Conservation (phyloP, 305 asterid species). For the Ilex paraguariensis region DNA sequence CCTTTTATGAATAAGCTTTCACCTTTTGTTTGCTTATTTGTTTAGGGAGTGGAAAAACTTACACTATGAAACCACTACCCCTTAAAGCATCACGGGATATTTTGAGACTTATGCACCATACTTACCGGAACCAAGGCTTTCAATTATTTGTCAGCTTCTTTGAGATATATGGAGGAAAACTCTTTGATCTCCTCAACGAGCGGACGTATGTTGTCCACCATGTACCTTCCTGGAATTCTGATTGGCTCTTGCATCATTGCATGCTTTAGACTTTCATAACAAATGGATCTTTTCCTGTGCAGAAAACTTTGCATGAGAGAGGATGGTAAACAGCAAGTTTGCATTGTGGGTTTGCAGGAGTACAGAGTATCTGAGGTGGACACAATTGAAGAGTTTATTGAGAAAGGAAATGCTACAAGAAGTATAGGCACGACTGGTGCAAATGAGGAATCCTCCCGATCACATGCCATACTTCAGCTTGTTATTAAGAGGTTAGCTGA, state of each 20-base stretch:
- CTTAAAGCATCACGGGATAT: constrained; percentile 90
- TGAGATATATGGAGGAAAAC: constrained; percentile 98
- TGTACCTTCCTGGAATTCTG: constrained; percentile 1
- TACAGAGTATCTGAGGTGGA: constrained; percentile 90
- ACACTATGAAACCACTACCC: constrained; percentile 97
- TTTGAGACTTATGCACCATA: constrained; percentile 89
- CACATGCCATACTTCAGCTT: constrained; percentile 99
- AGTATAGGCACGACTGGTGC: constrained; percentile 99
- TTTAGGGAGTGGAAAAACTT: constrained; percentile 98
- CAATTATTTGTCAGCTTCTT: constrained; percentile 92
- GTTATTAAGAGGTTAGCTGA: constrained; percentile 75
- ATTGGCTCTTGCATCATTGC: constrained; percentile 5
- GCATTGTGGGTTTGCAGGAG: constrained; percentile 98
- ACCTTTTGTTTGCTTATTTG: constrained; percentile 3
- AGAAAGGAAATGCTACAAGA: constrained; percentile 87
- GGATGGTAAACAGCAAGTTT: constrained; percentile 98
- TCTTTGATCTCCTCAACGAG: constrained; percentile 86
- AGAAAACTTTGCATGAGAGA: constrained; percentile 99
- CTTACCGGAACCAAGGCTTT: constrained; percentile 93
- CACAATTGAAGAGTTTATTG: constrained; percentile 87
- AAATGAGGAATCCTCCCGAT: constrained; percentile 95
- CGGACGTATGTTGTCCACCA: constrained; percentile 59
- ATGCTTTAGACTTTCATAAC: constrained; percentile 7
- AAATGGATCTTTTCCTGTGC: constrained; percentile 17
- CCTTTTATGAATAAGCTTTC: too few species aligned